These are phyloP conservation scores for Saxispiralis lemnorum DNA, from an alignment of 495 filamentous ascomycete genomes.

Conservation along the genomic window DNA sequence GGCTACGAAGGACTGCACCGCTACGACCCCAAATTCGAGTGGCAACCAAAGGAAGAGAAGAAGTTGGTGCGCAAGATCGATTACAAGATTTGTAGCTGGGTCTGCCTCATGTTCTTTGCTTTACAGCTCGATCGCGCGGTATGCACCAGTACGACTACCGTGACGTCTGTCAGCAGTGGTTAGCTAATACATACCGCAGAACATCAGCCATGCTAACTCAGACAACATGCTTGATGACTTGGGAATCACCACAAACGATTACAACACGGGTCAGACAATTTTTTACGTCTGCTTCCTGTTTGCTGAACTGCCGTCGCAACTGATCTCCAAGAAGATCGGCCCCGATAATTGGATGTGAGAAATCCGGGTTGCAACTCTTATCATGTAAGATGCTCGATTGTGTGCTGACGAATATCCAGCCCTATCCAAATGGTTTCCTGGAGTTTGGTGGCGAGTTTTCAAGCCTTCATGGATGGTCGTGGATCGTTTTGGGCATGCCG, in stretches of 20 bases:
- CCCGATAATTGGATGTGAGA: constrained; percentile 64
- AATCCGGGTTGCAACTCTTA: constrained; percentile 15
- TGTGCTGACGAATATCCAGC: no score
- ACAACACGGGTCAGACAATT: constrained; percentile 27
- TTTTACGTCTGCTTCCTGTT: constrained; percentile 30
- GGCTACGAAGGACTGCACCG: constrained; percentile 55
- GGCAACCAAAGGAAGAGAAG: constrained; percentile 54
- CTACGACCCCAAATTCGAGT: constrained; percentile 55
- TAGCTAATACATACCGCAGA: background rate
- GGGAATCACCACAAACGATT: constrained; percentile 33
- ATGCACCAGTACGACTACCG: constrained; percentile 17
- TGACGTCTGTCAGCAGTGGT: no score
- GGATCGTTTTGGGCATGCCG: constrained; percentile 31
- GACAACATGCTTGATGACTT: constrained; percentile 25
- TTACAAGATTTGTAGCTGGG: constrained; percentile 39
- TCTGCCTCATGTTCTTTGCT: constrained; percentile 67
- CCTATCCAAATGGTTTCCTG: constrained; percentile 35
- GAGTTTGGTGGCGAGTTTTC: constrained; percentile 51
- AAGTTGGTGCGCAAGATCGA: constrained; percentile 41
- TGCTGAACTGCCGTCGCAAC: constrained; percentile 32
- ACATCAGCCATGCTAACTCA: constrained; percentile 11
- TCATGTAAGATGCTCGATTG: constrained; percentile 24
- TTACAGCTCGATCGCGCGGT: constrained; percentile 45
- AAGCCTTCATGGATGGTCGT: constrained; percentile 47
- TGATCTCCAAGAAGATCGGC: constrained; percentile 43